Conservation (phyloP, 140 eudicot genomes). For the Ambrosia hybrid region DNA sequence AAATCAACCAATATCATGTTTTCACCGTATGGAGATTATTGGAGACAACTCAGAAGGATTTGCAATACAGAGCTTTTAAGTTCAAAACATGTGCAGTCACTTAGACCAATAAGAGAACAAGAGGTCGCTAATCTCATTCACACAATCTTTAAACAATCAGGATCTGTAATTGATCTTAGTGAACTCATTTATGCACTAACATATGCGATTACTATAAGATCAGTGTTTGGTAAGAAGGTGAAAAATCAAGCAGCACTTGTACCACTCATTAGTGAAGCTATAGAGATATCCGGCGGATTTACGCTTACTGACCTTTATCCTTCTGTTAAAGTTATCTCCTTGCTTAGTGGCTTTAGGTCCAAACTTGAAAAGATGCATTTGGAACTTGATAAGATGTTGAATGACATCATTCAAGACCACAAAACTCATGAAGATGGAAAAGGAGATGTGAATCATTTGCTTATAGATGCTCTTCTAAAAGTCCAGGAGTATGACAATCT, state of each 20-base stretch:
- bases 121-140: constrained; percentile 33
- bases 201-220: constrained; percentile 39
- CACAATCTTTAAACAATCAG: constrained; percentile 26
- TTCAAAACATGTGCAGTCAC: constrained; percentile 43
- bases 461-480: constrained; percentile 43
- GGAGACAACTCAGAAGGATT: constrained; percentile 57
- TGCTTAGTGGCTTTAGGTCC: constrained; percentile 37
- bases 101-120: constrained; percentile 39
- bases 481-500: constrained; percentile 28
- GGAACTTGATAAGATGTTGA: constrained; percentile 31
- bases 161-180: constrained; percentile 41
- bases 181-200: constrained; percentile 31
- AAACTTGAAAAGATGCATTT: constrained; percentile 42
- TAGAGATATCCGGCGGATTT: constrained; percentile 46
- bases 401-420: constrained; percentile 37
- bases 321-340: constrained; percentile 36
- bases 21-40: constrained; percentile 51
- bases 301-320: constrained; percentile 47
- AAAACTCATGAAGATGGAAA: constrained; percentile 3
- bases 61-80: constrained; percentile 56
- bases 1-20: constrained; percentile 39
- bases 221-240: constrained; percentile 44
- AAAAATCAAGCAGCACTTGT: constrained; percentile 42
- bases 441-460: constrained; percentile 18
- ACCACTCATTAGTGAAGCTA: constrained; percentile 25